These are phyloP conservation scores for Protomyces macrosporus DNA, from an alignment of 1,139 yeast genomes.

Conservation along the genomic window DNA sequence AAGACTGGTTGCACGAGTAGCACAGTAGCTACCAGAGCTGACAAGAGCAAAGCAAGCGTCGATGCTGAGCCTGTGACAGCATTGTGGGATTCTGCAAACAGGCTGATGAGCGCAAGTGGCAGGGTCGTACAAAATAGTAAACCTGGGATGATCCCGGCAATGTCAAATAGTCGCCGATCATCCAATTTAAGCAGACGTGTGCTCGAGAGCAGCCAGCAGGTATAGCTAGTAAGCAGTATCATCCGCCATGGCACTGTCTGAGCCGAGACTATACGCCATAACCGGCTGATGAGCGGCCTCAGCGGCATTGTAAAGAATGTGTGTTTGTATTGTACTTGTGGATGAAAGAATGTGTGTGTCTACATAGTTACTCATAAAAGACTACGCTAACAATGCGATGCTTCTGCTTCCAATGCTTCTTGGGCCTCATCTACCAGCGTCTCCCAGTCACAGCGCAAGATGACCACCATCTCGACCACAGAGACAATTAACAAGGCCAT, in stretches of 20 bases:
- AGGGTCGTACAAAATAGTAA: too few relatives aligned
- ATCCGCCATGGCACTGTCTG: background rate
- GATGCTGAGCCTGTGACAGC: too few relatives aligned
- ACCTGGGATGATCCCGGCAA: background rate
- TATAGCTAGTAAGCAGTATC: background rate
- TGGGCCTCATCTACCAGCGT: slow-evolving; percentile 2
- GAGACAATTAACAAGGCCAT: slow-evolving; percentile 49
- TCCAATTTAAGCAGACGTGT: background rate
- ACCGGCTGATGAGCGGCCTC: background rate
- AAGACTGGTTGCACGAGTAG: too few relatives aligned
- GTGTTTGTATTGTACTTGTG: too few relatives aligned
- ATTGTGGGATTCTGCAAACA: too few relatives aligned
- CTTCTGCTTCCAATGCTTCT: background rate
- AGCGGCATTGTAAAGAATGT: background rate
- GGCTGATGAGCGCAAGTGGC: too few relatives aligned
- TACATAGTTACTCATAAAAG: background rate
- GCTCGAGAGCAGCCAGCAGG: background rate
- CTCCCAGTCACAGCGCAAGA: slow-evolving; percentile 13
- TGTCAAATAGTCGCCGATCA: background rate
- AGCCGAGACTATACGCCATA: background rate
- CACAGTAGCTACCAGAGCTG: too few relatives aligned
- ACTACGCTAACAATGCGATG: background rate
- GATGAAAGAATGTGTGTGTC: too few relatives aligned
- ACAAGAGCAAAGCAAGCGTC: too few relatives aligned
- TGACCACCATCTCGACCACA: slow-evolving; percentile 7